Evolutionary conservation across 306 rosid species (phyloP).

Genomic region (Mucuna pruriens): DNA sequence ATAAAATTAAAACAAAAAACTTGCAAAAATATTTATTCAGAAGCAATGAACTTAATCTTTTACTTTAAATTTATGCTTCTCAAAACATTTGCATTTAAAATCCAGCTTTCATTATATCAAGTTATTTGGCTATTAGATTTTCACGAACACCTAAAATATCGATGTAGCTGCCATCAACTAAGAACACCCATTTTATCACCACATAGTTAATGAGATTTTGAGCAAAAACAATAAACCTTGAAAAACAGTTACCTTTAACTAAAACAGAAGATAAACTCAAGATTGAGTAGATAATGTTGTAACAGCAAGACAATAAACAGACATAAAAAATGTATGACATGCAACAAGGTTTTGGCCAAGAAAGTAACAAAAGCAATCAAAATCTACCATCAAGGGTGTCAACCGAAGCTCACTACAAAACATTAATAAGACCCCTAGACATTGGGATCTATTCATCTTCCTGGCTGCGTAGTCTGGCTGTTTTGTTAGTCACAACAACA

Average conservation of each 20-base stretch:
- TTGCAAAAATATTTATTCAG: too few relatives aligned
- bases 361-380: neutral
- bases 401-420: slow-evolving; percentile 27
- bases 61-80: too few relatives aligned
- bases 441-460: slow-evolving; percentile 68
- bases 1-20: too few relatives aligned
- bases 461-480: slow-evolving; percentile 86
- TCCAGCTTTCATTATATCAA: too few relatives aligned
- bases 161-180: too few relatives aligned
- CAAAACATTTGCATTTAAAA: too few relatives aligned
- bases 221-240: neutral
- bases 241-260: neutral
- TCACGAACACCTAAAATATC: too few relatives aligned
- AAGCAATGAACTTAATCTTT: too few relatives aligned
- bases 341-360: neutral
- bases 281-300: neutral
- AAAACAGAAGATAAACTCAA: neutral
- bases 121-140: too few relatives aligned
- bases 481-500: slow-evolving; percentile 83
- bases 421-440: neutral
- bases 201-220: neutral
- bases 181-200: neutral
- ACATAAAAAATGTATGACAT: slow-evolving; percentile 11
- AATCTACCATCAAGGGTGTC: neutral
- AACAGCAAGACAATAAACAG: neutral